phyloP scores from a whole-genome alignment of 1,284 basidiomycete species.

The Cryptococcus sp. region DNA sequence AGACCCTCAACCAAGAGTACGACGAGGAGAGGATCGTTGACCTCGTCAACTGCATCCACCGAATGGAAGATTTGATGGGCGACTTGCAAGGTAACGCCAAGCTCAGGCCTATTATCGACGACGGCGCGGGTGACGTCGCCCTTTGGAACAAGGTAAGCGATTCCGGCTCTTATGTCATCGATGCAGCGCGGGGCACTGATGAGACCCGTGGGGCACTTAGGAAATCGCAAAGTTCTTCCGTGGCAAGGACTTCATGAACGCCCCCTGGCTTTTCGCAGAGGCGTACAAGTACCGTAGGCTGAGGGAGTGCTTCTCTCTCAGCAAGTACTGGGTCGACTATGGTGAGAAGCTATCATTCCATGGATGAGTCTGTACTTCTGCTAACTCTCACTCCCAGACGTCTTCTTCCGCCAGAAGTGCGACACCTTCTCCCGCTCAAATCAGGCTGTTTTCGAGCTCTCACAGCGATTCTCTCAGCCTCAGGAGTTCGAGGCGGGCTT shows the following conservation, averaged over 20 bases:
- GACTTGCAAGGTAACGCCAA: constrained; percentile 78
- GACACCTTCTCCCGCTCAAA: constrained; percentile 93
- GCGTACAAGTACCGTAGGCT: constrained; percentile 97
- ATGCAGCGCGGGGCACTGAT: too few relatives aligned
- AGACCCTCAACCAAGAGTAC: constrained; percentile 82
- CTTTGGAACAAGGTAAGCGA: constrained; percentile 83
- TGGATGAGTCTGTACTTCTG: neutral
- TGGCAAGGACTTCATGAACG: constrained; percentile 95
- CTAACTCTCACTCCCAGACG: constrained; percentile 35
- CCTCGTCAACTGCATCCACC: constrained; percentile 81
- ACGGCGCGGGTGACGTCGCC: constrained; percentile 89
- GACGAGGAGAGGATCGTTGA: constrained; percentile 85
- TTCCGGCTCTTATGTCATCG: neutral
- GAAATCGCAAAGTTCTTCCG: constrained; percentile 91
- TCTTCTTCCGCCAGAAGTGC: constrained; percentile 90
- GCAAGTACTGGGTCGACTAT: constrained; percentile 87
- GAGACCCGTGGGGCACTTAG: constrained; percentile 15
- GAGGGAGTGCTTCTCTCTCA: constrained; percentile 91
- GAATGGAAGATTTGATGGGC: constrained; percentile 79
- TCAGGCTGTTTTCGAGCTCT: constrained; percentile 93
- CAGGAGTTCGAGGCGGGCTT: constrained; percentile 66
- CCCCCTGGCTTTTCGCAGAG: constrained; percentile 93
- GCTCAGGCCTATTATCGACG: constrained; percentile 83
- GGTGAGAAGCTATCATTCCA: constrained; percentile 54
- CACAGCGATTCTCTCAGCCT: constrained; percentile 86